These are phyloP conservation scores for Diaporthe humulicola DNA, from an alignment of 2,329 filamentous ascomycete species.

Conservation along the genomic window DNA sequence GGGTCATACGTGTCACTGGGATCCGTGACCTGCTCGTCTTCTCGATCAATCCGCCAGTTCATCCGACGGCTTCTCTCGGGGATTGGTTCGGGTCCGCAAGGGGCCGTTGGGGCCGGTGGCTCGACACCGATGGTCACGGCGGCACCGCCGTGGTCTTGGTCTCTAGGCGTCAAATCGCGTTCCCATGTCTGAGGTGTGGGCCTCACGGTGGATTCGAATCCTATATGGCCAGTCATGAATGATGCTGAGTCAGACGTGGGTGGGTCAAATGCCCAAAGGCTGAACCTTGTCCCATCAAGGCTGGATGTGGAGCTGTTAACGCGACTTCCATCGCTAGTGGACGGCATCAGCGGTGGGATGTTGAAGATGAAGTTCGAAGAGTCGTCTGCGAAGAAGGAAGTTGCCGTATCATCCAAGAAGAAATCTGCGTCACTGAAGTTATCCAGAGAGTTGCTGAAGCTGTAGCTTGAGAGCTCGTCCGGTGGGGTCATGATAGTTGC, in stretches of 20 bases:
- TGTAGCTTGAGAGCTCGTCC: neutral
- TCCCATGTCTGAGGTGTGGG: neutral
- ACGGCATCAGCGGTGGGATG: neutral
- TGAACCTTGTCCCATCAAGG: neutral
- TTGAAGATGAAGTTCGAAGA: neutral
- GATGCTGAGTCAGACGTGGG: neutral
- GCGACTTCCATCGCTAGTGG: neutral
- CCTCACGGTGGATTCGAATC: neutral
- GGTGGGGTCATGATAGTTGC: neutral
- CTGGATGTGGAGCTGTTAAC: neutral
- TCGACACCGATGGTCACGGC: neutral
- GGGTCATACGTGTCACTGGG: neutral
- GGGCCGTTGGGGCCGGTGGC: neutral
- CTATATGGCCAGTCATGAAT: neutral
- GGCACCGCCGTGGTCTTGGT: neutral
- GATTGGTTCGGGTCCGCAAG: neutral
- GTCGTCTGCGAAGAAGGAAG: neutral
- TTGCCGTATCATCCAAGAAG: neutral
- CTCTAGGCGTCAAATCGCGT: neutral
- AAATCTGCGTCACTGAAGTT: neutral
- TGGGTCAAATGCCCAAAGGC: neutral
- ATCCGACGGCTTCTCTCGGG: neutral
- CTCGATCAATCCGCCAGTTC: neutral
- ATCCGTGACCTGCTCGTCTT: neutral
- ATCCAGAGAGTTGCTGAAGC: neutral